Evolutionary conservation across 345 rosid species (phyloP).

Genomic region (Cochlearia excelsa): DNA sequence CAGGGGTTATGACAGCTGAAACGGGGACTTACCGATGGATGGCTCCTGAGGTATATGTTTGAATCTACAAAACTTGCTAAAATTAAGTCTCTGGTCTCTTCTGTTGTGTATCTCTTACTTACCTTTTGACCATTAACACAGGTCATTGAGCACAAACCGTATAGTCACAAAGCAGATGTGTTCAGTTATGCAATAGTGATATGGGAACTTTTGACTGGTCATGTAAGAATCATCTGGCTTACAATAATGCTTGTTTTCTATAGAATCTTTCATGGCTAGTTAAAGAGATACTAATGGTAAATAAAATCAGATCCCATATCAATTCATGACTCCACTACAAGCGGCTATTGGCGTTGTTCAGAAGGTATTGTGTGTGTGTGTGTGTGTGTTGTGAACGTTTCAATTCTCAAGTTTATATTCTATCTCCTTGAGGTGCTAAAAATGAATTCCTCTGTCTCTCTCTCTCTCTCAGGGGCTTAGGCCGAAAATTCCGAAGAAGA

Average conservation of each 20-base stretch:
- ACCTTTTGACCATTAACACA: slow-evolving; percentile 35
- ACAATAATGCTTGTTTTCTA: too few relatives aligned
- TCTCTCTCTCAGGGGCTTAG: slow-evolving; percentile 51
- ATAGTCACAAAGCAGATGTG: slow-evolving; percentile 88
- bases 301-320: slow-evolving; percentile 74
- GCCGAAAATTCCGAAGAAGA: slow-evolving; percentile 74
- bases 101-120: slow-evolving; percentile 4
- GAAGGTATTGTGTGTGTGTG: slow-evolving; percentile 43
- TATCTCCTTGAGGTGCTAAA: slow-evolving; percentile 9
- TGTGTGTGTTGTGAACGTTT: too few relatives aligned
- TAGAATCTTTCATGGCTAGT: too few relatives aligned
- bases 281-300: neutral
- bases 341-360: slow-evolving; percentile 94
- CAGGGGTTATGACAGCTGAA: slow-evolving; percentile 98
- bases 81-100: neutral
- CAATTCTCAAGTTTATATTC: neutral
- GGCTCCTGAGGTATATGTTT: slow-evolving; percentile 82
- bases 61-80: too few relatives aligned
- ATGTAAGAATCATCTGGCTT: slow-evolving; percentile 43
- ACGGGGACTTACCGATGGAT: slow-evolving; percentile 99
- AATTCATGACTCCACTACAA: slow-evolving; percentile 76
- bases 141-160: slow-evolving; percentile 95
- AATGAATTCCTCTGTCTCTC: neutral
- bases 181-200: slow-evolving; percentile 85
- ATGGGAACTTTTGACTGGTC: slow-evolving; percentile 95